Conservation (phyloP, 768 basidiomycete species). For the Ramaria sp. region DNA sequence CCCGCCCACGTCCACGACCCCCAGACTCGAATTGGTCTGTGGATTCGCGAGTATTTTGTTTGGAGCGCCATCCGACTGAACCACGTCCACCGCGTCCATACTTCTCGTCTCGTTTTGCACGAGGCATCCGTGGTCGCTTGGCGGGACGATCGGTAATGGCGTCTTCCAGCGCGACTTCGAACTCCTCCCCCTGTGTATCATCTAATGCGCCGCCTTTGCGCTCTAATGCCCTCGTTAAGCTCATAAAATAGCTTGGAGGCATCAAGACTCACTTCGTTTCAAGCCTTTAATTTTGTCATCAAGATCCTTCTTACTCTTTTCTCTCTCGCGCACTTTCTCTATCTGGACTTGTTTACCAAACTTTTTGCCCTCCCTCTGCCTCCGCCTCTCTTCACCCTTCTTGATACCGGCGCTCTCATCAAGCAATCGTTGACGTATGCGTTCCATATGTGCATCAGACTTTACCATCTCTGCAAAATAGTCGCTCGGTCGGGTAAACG, state of each 20-base stretch:
- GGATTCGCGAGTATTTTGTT: conserved; percentile 74
- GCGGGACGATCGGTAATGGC: conserved; percentile 64
- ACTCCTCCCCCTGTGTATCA: conserved; percentile 51
- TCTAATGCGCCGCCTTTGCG: conserved; percentile 67
- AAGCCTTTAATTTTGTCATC: conserved; percentile 76
- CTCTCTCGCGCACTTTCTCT: conserved; percentile 91
- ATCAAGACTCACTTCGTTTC: conserved; percentile 66
- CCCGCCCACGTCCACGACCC: conserved; percentile 26
- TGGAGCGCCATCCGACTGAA: conserved; percentile 46
- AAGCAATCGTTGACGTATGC: conserved; percentile 80
- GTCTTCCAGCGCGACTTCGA: conserved; percentile 87
- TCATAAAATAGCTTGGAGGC: neutral
- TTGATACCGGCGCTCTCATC: conserved; percentile 86
- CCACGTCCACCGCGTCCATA: conserved; percentile 61
- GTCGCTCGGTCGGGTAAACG: conserved; percentile 83
- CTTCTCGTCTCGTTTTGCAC: conserved; percentile 62
- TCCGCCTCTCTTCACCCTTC: conserved; percentile 82
- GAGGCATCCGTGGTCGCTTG: conserved; percentile 33
- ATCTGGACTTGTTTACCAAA: conserved; percentile 96
- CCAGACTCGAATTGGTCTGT: conserved; percentile 61
- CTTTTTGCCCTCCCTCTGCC: conserved; percentile 92
- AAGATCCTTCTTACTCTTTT: conserved; percentile 84
- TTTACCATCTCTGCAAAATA: conserved; percentile 99
- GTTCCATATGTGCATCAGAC: conserved; percentile 94
- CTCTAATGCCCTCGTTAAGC: conserved; percentile 36